Evolutionary conservation across 2,329 filamentous ascomycete species (phyloP), one percentile per base, ranked within the genome.

Genomic region (Cladosporium sp.): DNA sequence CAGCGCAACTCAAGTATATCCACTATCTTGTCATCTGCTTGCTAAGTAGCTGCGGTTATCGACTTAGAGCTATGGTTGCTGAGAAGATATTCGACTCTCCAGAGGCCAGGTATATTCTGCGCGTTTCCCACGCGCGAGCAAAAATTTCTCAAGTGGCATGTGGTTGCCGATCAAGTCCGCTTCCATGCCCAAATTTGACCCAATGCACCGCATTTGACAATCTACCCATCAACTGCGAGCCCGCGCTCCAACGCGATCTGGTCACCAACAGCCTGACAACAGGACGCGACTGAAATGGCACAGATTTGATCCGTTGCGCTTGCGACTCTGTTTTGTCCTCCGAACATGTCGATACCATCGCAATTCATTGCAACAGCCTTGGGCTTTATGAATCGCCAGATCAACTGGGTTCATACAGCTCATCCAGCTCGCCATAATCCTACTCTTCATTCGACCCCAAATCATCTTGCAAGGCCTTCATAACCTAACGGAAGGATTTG

Each of bases 31-130:
- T 62, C 59, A 61, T 66, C 64, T 61, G 59, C 64, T 66, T 61
- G 59, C 52, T 66, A 56, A 65, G 53, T 63, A 63, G 61, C 67
- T 66, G 65, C 50, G 65, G 68, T 69, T 69, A 72, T 71, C 70
- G 71, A 68, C 65, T 66, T 70, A 65, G 71, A 70, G 68, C 70
- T 71, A 71, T 67, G 60, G 50, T 55, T 44, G 61, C 61, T 56
- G 61, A 55, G 35, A 44, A 63, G 50, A 52, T 63, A 63, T 63
- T 63, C 61, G 61, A 63, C 50, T 63, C 23, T 63, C 61, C 61
- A 63, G 61, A 63, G 50, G 33, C 50, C 61, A 56, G 61, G 35
- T 63, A 29, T 29, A 21, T 44, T 63, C 26, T 46, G 50, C 61
- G 35, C 50, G 61, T 63, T 56, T 53, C 61, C 61, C 61, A 63